Base-by-base conservation (phyloP, 2,329 filamentous ascomycete species). In the Penicillium sp. region DNA sequence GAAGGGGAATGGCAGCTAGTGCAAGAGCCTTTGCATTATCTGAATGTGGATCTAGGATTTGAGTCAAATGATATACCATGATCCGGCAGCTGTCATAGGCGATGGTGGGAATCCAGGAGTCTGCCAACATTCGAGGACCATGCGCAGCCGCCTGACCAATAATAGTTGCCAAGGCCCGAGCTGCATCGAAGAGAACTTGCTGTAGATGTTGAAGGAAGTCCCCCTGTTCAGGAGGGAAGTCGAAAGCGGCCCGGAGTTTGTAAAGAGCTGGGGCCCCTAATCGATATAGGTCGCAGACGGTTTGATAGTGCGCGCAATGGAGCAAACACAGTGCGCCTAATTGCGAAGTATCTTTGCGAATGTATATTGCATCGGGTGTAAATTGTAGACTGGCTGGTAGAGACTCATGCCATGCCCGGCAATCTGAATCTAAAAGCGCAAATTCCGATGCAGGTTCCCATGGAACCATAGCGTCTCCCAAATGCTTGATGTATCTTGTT, bases 1-100 rank as follows among this genome's bases (percentile, higher is more conserved):
- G 36, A 7, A 65, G 58, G 2, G 62, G 63, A 19, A 39, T 59
- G 25, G 36, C 45, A 42, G 47, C 50, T 47, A 33, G 31, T 47
- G 38, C 54, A 58, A 78, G 53, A 61, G 13, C 38, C 15, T 59
- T 65, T 6, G 62, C 59, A 29, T 53, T 57, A 10, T 65, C 60
- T 12, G 49, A 48, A 1, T 53, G 33, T 2, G 63, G 53, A 31
- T 65, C 77, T 6, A 79, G 68, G 7, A 80, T 63, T 17, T 77
- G 73, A 4, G 77, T 78, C n/a, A 79, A 71, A 55, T 80, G 80
- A 62, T 81, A 81, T 1, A 81, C 64, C 75, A 81, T 79, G 38
- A 80, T 75, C 5, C 79, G 73, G 49, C 76, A 79, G 60, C 78
- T 80, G 53, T 81, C 78, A 61, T 79, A 80, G 1, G 77, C 73